Evolutionary conservation across 1,284 basidiomycete genomes (phyloP).

Genomic region (Sphagnurus paluster): DNA sequence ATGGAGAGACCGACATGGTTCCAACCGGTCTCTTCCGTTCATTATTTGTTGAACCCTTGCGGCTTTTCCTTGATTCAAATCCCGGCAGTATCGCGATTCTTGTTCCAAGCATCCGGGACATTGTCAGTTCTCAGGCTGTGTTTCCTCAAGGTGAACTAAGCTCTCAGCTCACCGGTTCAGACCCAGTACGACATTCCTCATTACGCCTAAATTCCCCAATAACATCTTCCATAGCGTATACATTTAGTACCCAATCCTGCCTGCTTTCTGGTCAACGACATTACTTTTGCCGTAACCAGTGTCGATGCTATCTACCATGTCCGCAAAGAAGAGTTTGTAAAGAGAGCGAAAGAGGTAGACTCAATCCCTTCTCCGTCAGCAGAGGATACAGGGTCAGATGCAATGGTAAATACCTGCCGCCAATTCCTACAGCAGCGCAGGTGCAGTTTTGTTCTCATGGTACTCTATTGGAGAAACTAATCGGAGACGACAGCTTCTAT

Average conservation of each 20-base stretch:
- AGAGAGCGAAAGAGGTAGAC: slow-evolving; percentile 68
- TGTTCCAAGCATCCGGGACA: slow-evolving; percentile 82
- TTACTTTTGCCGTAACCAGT: slow-evolving; percentile 78
- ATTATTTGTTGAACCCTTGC: slow-evolving; percentile 64
- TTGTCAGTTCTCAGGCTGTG: slow-evolving; percentile 78
- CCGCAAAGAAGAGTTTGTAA: slow-evolving; percentile 80
- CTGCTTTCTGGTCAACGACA: slow-evolving; percentile 81
- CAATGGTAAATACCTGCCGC: slow-evolving; percentile 78
- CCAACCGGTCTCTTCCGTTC: slow-evolving; percentile 72
- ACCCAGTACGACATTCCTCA: slow-evolving; percentile 42
- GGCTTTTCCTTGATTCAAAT: slow-evolving; percentile 57
- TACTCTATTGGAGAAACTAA: slow-evolving; percentile 5
- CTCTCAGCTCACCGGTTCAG: slow-evolving; percentile 36
- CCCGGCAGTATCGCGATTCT: slow-evolving; percentile 75
- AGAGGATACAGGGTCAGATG: slow-evolving; percentile 59
- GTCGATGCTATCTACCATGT: slow-evolving; percentile 91
- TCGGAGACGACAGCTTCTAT: slow-evolving; percentile 69
- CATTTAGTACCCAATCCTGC: slow-evolving; percentile 86
- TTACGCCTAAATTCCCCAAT: slow-evolving; percentile 6
- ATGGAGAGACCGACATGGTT: slow-evolving; percentile 67
- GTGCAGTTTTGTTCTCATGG: slow-evolving; percentile 41
- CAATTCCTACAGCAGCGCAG: slow-evolving; percentile 86
- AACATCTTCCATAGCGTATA: slow-evolving; percentile 55
- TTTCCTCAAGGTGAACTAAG: slow-evolving; percentile 85
- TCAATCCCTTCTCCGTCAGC: slow-evolving; percentile 40